Base-by-base conservation (phyloP, 2,329 filamentous ascomycete species). In the Talaromyces sp. region DNA sequence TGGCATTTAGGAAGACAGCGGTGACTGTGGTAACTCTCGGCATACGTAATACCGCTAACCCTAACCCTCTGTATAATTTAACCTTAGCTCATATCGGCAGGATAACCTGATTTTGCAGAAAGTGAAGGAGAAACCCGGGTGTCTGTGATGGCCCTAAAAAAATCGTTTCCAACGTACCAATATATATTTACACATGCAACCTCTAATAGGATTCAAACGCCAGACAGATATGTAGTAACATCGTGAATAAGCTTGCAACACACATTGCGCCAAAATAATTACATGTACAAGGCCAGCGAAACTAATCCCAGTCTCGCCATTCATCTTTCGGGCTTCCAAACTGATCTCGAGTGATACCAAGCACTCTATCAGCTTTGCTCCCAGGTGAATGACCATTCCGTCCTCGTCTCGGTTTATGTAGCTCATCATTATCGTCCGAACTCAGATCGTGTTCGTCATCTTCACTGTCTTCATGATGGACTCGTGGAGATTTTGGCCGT, bases 291-390 rank as follows among this genome's bases (percentile, higher is more conserved):
- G 35, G 13, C 27, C 19, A 25, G 19, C 31, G n/a, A 50, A 13
- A 41, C 19, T 60, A 78, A 64, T 79, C 77, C 78, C 78, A 79
- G 54, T 79, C 71, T 8, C 75, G 73, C 78, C 78, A 80, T 68
- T 78, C 77, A 64, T 78, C 74, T 31, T 70, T 68, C 13, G 71
- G n/a, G 70, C 66, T 47, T 54, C 59, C 61, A 63, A n/a, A 39
- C 31, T 59, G 50, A 31, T 56, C 61, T 58, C 61, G 41, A n/a
- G 52, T 31, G 11, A 54, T 61, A 13, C 59, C 59, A 17, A 62
- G 58, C 17, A 68, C 57, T 31, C 47, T 61, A 52, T 47, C 62
- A 50, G 43, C 58, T 67, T 27, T 66, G 63, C n/a, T 61, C 47
- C 58, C 54, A 15, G 62, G 47, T 15, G 52, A 41, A 47, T 59